Base-by-base conservation (phyloP, 441 rosid genomes). In the Isatis lusitanica region DNA sequence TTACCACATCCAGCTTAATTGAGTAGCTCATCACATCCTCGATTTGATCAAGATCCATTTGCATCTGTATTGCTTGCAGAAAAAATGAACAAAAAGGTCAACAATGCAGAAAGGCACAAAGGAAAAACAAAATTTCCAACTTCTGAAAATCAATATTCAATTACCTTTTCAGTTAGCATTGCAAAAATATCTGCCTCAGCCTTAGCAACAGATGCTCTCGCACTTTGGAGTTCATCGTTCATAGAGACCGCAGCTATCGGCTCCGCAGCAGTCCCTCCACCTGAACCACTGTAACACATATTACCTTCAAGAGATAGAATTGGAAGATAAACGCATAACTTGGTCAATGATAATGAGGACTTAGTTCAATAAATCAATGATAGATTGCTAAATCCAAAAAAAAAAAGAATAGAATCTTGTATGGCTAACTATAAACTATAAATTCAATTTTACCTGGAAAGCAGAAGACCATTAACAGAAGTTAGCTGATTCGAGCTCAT, bases 141-240 rank as follows among this genome's bases (percentile, higher is more conserved):
- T 48, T 53, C 57, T 12, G 4, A 61, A 60, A 76, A 55, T 46
- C 7, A 21, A 28, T 63, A 28, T 47, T 24, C 75, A 58, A 44
- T 65, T 67, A 94, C 99, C 96, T 88, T 89, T 82, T 86, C 87
- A 71, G 96, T 87, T 74, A 94, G 72, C 83, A 79, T 87, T 63
- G 85, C 64, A 60, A 92, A 94, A 81, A 90, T 88, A 18, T 86
- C 96, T 70, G 83, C 85, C 85, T 94, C 98, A 50, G 97, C 97
- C 83, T 86, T 84, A 61, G 92, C 84, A 74, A 83, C 91, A 52
- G 76, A 78, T 76, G 82, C 89, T 80, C 92, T 88, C 26, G 94
- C 96, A 73, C 74, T 83, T 80, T 90, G 89, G 79, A 94, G 79
- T 75, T 94, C 97, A 71, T 90, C 99, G 70, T 94, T 92, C 75